Percentiles rank a stretch among this genome's conserved stretches.
phyloP scores from a whole-genome alignment of 2,329 filamentous ascomycete species.

The Penicillium sp. region DNA sequence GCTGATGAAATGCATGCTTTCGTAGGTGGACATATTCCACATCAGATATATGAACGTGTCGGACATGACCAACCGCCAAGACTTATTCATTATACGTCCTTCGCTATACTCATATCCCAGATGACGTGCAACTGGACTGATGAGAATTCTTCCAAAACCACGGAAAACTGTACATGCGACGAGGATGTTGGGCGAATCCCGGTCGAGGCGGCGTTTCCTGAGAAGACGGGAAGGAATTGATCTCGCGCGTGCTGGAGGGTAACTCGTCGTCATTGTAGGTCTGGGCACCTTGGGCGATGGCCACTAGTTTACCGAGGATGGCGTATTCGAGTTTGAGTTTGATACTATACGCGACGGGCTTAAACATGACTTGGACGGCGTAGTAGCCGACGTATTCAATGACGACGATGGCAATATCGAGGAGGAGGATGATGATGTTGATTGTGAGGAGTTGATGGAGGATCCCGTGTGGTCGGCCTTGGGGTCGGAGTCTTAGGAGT shows the following conservation, averaged over 20 bases:
- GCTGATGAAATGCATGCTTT: not conserved
- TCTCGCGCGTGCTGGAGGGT: conserved; percentile 21
- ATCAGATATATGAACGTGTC: not conserved
- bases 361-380: conserved; percentile 48
- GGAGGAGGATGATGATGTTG: conserved; percentile 54
- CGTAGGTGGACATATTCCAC: not conserved
- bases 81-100: not conserved
- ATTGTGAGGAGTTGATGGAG: conserved; percentile 57
- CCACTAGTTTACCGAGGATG: conserved; percentile 56
- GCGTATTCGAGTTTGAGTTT: conserved; percentile 62
- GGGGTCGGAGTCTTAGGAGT: conserved; percentile 30
- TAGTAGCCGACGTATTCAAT: conserved; percentile 49
- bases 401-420: conserved; percentile 53
- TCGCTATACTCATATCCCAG: not conserved
- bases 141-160: conserved; percentile 24
- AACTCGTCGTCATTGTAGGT: conserved; percentile 17
- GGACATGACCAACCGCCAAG: not conserved
- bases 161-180: conserved; percentile 18
- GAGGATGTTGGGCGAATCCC: conserved; percentile 4
- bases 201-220: not conserved
- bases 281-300: conserved; percentile 25
- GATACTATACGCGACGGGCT: conserved; percentile 45
- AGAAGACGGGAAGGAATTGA: conserved; percentile 22
- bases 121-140: conserved; percentile 11
- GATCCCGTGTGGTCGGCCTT: conserved; percentile 29